phyloP scores from a whole-genome alignment of 768 basidiomycete genomes.

The Lactarius trivialis region DNA sequence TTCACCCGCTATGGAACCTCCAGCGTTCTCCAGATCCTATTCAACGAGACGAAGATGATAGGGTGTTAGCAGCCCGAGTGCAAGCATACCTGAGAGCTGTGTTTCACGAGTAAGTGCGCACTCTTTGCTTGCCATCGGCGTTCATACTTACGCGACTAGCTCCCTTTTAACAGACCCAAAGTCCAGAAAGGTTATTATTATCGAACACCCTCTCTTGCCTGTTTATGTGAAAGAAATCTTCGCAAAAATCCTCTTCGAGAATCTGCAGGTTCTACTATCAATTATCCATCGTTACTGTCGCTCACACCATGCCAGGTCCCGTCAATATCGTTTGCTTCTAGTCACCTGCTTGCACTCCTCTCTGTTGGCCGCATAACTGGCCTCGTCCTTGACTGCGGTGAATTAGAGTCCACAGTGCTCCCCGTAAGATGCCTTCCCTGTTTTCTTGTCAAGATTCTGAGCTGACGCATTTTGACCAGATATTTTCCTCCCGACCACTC shows the following conservation, averaged over 20 bases:
- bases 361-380: conserved; percentile 88
- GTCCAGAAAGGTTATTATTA: conserved; percentile 86
- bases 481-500: conserved; percentile 83
- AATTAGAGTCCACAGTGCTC: conserved; percentile 81
- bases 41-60: conserved; percentile 67
- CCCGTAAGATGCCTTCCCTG: conserved; percentile 52
- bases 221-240: conserved; percentile 83
- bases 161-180: conserved; percentile 92
- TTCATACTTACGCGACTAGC: conserved; percentile 37
- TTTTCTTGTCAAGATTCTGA: not conserved
- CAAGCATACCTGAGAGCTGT: conserved; percentile 66
- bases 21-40: conserved; percentile 45
- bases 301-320: conserved; percentile 56
- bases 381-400: conserved; percentile 88
- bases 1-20: conserved; percentile 53
- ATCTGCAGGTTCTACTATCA: conserved; percentile 57
- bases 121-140: conserved; percentile 19
- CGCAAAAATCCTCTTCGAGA: conserved; percentile 82
- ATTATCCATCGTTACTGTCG: not conserved
- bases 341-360: conserved; percentile 78
- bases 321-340: conserved; percentile 87
- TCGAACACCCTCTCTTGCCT: conserved; percentile 87
- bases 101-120: conserved; percentile 68
- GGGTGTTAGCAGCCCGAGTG: conserved; percentile 60
- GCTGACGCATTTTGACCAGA: conserved; percentile 41